Evolutionary conservation across 257 asterid species (phyloP), one percentile per base, ranked within the genome.

Genomic region (Solanum chilense): DNA sequence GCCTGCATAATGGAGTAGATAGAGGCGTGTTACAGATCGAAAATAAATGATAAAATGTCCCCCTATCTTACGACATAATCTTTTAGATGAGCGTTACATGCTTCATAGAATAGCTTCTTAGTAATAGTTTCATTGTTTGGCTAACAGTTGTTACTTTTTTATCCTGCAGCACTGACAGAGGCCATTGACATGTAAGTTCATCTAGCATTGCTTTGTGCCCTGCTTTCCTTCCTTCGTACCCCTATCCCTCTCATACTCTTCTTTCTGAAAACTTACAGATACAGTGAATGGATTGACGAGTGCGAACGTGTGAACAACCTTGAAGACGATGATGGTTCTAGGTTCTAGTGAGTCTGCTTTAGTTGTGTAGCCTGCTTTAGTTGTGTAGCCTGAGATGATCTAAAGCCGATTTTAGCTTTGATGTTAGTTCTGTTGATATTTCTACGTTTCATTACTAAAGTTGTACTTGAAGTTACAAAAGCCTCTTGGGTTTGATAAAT

Each of bases 251-350:
- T 69, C 3, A 74, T 82, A 41, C 64, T 31, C 23, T 35, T 52
- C 74, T n/a, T 42, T 33, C 85, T 13, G 42, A 71, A n/a, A 71
- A 64, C 76, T 64, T 58, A 82, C 94, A 94, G 98, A 88, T 97
- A 97, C 82, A 92, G 98, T 75, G 99, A 97, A 88, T 97, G 99
- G 99, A 97, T 97, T 52, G 99, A 97, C 25, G 99, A 97, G 90
- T 97, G 99, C 15, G 99, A 97, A 82, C 95, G 97, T 1, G 98
- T 94, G 87, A 97, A 96, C 88, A 92, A 88, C 87, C 87, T 39
- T 23, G 98, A 91, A 84, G 99, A 91, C 2, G 99, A 95, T 15
- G 99, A 90, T 23, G 95, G 39, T 64, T 42, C 86, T 64, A 84
- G 78, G 37, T 3, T n/a, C 78, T 39, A 37, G 11, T 45, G 84